These are phyloP conservation scores for Chlamydomonas schloesseri DNA, from an alignment of 139 green algal genomes.

Conservation along the genomic window DNA sequence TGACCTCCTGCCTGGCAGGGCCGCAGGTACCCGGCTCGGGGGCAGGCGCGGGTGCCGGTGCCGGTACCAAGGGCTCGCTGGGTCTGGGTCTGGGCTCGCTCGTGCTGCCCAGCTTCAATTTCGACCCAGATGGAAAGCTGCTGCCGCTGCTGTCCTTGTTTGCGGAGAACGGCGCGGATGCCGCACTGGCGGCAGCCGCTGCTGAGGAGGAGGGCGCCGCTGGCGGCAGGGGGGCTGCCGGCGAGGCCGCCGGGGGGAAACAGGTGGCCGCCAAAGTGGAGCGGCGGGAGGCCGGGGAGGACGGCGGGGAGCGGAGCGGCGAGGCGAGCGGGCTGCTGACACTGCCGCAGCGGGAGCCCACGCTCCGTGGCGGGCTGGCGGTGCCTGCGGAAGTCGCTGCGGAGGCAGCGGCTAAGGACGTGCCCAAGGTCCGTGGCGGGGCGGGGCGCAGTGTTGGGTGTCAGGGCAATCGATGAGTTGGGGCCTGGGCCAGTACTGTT, in stretches of 20 bases:
- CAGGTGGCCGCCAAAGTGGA: neutral
- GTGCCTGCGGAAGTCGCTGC: no score
- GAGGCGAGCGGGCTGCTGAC: neutral
- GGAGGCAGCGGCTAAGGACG: no score
- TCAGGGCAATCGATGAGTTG: no score
- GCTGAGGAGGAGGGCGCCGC: no score
- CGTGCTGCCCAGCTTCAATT: conserved; percentile 31
- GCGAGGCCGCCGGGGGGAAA: neutral
- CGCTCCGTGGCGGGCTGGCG: neutral
- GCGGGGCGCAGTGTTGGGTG: no score
- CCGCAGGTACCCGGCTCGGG: neutral
- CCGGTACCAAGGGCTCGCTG: neutral
- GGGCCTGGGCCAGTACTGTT: no score
- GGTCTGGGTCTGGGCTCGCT: neutral
- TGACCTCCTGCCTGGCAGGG: conserved; percentile 12
- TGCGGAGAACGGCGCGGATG: neutral
- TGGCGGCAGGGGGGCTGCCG: neutral
- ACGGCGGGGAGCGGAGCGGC: neutral
- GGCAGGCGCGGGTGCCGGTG: neutral
- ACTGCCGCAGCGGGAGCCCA: neutral
- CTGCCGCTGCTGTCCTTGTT: neutral
- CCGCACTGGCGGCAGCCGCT: neutral
- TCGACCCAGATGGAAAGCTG: conserved; percentile 11
- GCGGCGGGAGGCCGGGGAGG: neutral
- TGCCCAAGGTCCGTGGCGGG: neutral